A percentile compares a stretch with the other conserved stretches of the same genome.
Evolutionary conservation across 2,329 filamentous ascomycete species (phyloP).

Genomic region (Venturiaceae sp.): DNA sequence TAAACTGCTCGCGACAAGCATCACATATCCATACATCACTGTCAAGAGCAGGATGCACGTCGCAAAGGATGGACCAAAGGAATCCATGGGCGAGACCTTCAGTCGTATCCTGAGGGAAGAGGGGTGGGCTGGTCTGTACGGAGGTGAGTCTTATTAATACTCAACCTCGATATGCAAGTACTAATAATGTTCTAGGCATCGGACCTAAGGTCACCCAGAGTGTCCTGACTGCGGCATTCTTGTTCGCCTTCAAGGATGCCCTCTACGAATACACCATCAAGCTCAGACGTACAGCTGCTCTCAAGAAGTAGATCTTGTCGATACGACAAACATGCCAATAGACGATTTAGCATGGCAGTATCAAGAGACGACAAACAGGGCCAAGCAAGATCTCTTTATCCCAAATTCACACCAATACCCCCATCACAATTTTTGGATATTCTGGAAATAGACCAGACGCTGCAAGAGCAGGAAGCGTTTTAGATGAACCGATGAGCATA

Average conservation of each 20-base stretch:
- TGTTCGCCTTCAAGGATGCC: constrained; percentile 97
- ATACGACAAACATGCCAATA: neutral
- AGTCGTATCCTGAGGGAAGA: constrained; percentile 75
- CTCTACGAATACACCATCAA: constrained; percentile 75
- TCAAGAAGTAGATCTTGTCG: neutral
- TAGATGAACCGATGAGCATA: neutral
- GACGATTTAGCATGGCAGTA: too few species aligned
- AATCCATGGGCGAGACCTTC: constrained; percentile 62
- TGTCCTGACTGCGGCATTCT: constrained; percentile 87
- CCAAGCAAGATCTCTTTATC: neutral
- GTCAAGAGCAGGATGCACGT: constrained; percentile 98
- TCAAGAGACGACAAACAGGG: too few species aligned
- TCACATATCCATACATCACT: constrained; percentile 98
- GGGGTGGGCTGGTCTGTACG: constrained; percentile 87
- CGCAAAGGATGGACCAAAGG: constrained; percentile 68
- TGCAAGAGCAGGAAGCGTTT: too few species aligned
- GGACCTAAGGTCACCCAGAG: constrained; percentile 95
- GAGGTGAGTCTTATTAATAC: constrained; percentile 48
- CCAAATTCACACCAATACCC: neutral
- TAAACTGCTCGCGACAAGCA: constrained; percentile 85
- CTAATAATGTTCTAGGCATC: constrained; percentile 53
- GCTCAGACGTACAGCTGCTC: constrained; percentile 35
- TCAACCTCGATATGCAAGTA: neutral
- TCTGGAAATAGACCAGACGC: neutral
- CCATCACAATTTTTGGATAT: neutral